phyloP scores from a whole-genome alignment of 2,329 filamentous ascomycete species.

The Trichoderma guizhouense region DNA sequence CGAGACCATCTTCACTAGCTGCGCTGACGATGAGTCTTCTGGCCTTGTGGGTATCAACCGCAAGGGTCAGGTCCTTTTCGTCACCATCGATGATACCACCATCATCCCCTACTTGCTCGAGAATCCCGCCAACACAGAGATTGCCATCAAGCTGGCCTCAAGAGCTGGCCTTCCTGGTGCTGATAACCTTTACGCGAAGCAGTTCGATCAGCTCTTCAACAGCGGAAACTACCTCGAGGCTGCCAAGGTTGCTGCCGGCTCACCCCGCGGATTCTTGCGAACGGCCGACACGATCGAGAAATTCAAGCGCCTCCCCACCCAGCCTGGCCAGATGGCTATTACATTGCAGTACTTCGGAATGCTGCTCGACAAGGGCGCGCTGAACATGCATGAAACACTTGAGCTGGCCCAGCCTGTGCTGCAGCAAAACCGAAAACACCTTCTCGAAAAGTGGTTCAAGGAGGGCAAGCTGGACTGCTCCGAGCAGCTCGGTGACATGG shows the following conservation, averaged over 20 bases:
- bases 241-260: constrained; percentile 94
- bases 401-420: constrained; percentile 92
- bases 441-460: constrained; percentile 96
- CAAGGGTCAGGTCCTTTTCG: constrained; percentile 93
- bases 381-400: constrained; percentile 91
- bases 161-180: constrained; percentile 90
- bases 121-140: constrained; percentile 88
- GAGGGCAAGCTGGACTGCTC: constrained; percentile 96
- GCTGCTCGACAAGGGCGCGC: constrained; percentile 87
- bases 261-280: constrained; percentile 89
- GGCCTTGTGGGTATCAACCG: constrained; percentile 95
- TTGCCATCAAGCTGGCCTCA: constrained; percentile 95
- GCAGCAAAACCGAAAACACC: constrained; percentile 87
- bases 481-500: constrained; percentile 92
- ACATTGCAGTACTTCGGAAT: constrained; percentile 98
- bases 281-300: constrained; percentile 93
- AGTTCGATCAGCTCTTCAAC: constrained; percentile 84
- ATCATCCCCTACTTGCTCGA: constrained; percentile 94
- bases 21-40: constrained; percentile 74
- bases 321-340: constrained; percentile 83
- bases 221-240: constrained; percentile 81
- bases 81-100: constrained; percentile 86
- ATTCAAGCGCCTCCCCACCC: constrained; percentile 81
- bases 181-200: constrained; percentile 86
- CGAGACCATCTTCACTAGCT: constrained; percentile 97